Percentiles rank a stretch among this genome's conserved stretches.
These are phyloP conservation scores for Monosporascus sp. DNA, from an alignment of 2,329 filamentous ascomycete species.

Conservation along the genomic window DNA sequence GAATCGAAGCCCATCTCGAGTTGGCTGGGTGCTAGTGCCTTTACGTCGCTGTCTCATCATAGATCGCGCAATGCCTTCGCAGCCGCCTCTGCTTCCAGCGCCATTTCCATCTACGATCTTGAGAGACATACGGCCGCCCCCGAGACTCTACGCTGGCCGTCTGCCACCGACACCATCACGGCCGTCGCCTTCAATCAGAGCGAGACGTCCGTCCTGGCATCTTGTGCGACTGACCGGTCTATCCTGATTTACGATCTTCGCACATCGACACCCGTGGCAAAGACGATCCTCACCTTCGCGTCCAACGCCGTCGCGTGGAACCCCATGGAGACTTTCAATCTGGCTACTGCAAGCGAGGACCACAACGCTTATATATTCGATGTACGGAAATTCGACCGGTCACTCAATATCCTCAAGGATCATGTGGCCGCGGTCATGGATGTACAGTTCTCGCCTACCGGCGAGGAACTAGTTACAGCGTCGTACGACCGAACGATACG, in stretches of 20 bases:
- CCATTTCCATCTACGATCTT: constrained; percentile 85
- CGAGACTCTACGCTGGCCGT: constrained; percentile 83
- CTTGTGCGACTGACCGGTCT: constrained; percentile 77
- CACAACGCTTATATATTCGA: constrained; percentile 85
- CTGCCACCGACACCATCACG: constrained; percentile 83
- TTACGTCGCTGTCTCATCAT: constrained; percentile 81
- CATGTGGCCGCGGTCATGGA: constrained; percentile 79
- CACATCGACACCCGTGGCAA: constrained; percentile 76
- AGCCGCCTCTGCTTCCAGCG: constrained; percentile 61
- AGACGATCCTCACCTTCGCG: constrained; percentile 75
- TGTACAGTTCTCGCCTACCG: constrained; percentile 90
- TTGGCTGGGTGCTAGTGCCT: constrained; percentile 78
- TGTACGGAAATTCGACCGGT: constrained; percentile 83
- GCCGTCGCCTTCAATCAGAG: constrained; percentile 87
- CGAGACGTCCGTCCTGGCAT: constrained; percentile 86
- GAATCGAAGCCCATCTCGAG: constrained; percentile 72
- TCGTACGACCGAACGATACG: constrained; percentile 84
- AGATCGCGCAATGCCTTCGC: constrained; percentile 75
- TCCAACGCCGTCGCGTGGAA: constrained; percentile 88
- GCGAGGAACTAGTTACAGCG: constrained; percentile 86
- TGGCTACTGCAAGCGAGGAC: constrained; percentile 89
- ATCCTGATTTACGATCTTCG: constrained; percentile 90
- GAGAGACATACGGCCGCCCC: constrained; percentile 74
- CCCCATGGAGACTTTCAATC: constrained; percentile 94
- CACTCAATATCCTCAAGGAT: constrained; percentile 76